Conservation (phyloP, 306 rosid genomes). For the Crotalaria pallida region DNA sequence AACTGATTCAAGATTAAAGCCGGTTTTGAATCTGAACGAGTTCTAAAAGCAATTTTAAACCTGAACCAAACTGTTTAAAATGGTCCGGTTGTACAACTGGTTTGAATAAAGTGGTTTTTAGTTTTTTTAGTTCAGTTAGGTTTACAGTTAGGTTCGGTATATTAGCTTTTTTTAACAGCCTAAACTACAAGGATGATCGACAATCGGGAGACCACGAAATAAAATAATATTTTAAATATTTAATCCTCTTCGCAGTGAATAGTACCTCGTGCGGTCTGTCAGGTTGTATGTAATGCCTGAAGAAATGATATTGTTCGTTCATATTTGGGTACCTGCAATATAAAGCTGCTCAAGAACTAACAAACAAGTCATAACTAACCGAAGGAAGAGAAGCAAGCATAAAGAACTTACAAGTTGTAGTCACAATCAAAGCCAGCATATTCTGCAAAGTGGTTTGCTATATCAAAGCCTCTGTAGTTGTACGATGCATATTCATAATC, state of each 20-base stretch:
- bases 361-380: background rate
- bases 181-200: too few relatives aligned
- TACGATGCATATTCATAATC: slow-evolving; percentile 97
- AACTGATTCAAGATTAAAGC: too few relatives aligned
- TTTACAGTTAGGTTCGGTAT: too few relatives aligned
- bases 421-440: slow-evolving; percentile 90
- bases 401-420: slow-evolving; percentile 56
- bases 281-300: slow-evolving; percentile 80
- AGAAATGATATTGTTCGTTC: slow-evolving; percentile 74
- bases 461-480: slow-evolving; percentile 90
- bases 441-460: slow-evolving; percentile 95
- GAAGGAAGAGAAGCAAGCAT: background rate
- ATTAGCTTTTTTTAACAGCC: too few relatives aligned
- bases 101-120: too few relatives aligned
- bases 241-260: background rate
- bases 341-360: slow-evolving; percentile 18
- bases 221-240: slow-evolving; percentile 10
- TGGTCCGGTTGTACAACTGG: too few relatives aligned
- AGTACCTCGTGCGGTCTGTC: slow-evolving; percentile 67
- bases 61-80: too few relatives aligned
- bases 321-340: slow-evolving; percentile 67
- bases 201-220: background rate
- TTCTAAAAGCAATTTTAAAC: too few relatives aligned
- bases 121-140: too few relatives aligned
- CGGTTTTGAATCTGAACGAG: too few relatives aligned